Base-by-base conservation (phyloP, 495 filamentous ascomycete genomes). In the Cudoniella acicularis region DNA sequence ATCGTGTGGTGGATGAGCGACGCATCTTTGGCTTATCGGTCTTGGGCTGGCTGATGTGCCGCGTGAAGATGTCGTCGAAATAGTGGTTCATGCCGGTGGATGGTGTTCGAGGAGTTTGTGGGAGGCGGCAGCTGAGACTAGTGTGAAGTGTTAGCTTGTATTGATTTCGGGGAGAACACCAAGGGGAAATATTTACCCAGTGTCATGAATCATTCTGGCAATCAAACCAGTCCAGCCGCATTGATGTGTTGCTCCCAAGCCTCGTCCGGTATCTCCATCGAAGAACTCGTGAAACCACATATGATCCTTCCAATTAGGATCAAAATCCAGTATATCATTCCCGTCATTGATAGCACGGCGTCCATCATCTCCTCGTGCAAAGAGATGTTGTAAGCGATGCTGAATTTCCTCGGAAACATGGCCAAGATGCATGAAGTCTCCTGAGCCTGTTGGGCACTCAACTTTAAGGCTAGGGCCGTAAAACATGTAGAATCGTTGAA, bases 261-360 rank as follows among this genome's bases (percentile, higher is more conserved):
- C 93, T 52, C 91, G 85, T 16, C 94, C 93, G 23, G 77, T 86
- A 67, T 98, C 94, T 24, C 90, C 93, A 64, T 98, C 92, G 66
- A 98, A 98, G 77, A 95, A 98, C 71, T 98, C 93, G 67, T 96
- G 87, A 79, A 95, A 98, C 87, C 90, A 96, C 59, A 97, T 73
- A 65, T 96, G 83, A 68, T 97, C 91, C 68, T 84, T 91, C 93
- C 93, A 97, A 72, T 96, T 76, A 21, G 89, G 83, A 70, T 98
- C 90, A 61, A 86, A 94, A 73, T 98, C 91, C 27, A 98, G 84
- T 59, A 87, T 76, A 54, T 96, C 88, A 57, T 84, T 91, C 21
- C 87, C 83, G 51, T 80, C 85, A 61, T 96, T 92, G 77, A 94
- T 87, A 40, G 92, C 92, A 23, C 94, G 83, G 3, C 89, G 83